These are phyloP conservation scores for Podaxis carcinomalis DNA, from an alignment of 768 basidiomycete genomes.

Conservation along the genomic window DNA sequence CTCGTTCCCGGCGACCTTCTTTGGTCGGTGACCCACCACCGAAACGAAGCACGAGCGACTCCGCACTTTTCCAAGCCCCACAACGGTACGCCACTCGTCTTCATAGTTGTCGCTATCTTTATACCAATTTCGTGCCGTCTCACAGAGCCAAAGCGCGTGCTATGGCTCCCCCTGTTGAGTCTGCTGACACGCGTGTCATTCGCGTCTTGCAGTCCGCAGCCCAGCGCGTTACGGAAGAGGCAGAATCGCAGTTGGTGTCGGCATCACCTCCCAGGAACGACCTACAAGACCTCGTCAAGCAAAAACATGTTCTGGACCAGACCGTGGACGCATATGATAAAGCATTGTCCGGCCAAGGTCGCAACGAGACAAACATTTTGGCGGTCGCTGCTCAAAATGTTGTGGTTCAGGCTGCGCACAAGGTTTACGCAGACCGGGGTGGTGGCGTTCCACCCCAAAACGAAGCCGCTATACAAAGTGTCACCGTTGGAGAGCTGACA, in stretches of 20 bases:
- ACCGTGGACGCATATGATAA: slow-evolving; percentile 75
- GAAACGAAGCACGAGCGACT: slow-evolving; percentile 44
- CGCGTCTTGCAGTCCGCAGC: slow-evolving; percentile 75
- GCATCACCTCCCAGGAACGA: slow-evolving; percentile 39
- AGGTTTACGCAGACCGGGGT: slow-evolving; percentile 47
- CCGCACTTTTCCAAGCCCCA: slow-evolving; percentile 37
- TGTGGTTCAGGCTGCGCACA: slow-evolving; percentile 77
- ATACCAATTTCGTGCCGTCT: not conserved
- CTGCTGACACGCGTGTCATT: slow-evolving; percentile 68
- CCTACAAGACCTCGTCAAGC: slow-evolving; percentile 69
- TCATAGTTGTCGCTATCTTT: not conserved
- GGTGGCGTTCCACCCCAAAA: slow-evolving; percentile 33
- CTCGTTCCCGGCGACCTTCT: slow-evolving; percentile 40
- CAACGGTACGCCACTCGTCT: slow-evolving; percentile 27
- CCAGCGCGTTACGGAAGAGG: slow-evolving; percentile 73
- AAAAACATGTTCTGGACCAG: slow-evolving; percentile 70
- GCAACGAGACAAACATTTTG: slow-evolving; percentile 50
- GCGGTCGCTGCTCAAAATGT: slow-evolving; percentile 79
- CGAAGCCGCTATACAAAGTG: slow-evolving; percentile 39
- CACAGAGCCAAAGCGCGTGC: slow-evolving; percentile 6
- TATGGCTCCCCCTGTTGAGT: slow-evolving; percentile 18
- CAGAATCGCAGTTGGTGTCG: slow-evolving; percentile 61
- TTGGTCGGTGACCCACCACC: slow-evolving; percentile 38
- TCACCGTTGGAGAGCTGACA: slow-evolving; percentile 47
- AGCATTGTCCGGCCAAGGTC: slow-evolving; percentile 54